A percentile compares a stretch with the other conserved stretches of the same genome.
Conservation (phyloP, 495 filamentous ascomycete species). For the Penicillium paradoxum region DNA sequence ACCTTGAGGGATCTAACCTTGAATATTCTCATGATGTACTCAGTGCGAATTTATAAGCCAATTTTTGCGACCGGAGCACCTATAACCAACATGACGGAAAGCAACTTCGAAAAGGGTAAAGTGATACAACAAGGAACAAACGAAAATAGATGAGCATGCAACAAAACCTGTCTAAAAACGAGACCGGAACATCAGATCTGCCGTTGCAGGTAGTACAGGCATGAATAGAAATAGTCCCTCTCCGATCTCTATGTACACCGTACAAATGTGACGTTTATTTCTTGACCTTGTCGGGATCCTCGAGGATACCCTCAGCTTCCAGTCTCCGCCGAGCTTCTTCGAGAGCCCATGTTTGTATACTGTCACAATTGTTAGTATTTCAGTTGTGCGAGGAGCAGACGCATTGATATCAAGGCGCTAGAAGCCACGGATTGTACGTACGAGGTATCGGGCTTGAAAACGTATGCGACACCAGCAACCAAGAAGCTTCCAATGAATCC, state of each 20-base stretch:
- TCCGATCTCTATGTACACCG: constrained; percentile 45
- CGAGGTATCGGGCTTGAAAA: constrained; percentile 98
- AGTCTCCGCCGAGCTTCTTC: constrained; percentile 91
- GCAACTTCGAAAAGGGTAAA: constrained; percentile 26
- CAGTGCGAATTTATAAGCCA: constrained; percentile 4
- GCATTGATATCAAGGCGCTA: background rate
- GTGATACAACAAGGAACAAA: constrained; percentile 35
- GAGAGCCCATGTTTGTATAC: constrained; percentile 98
- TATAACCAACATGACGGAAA: constrained; percentile 27
- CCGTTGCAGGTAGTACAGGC: constrained; percentile 29
- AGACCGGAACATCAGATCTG: constrained; percentile 34
- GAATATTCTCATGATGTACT: background rate
- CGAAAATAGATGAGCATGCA: constrained; percentile 32
- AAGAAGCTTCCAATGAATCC: constrained; percentile 83
- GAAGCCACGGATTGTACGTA: constrained; percentile 48
- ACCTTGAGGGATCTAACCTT: background rate
- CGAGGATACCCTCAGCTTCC: constrained; percentile 90
- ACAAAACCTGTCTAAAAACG: constrained; percentile 41
- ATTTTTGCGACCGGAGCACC: constrained; percentile 13
- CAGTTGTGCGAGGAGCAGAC: background rate
- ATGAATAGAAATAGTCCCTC: constrained; percentile 30
- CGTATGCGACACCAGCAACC: constrained; percentile 75
- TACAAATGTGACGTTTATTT: constrained; percentile 38
- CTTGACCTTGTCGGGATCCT: constrained; percentile 58
- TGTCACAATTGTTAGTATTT: constrained; percentile 38